These are phyloP conservation scores for Aspergillus proliferans DNA, from an alignment of 2,329 filamentous ascomycete genomes.

Conservation along the genomic window DNA sequence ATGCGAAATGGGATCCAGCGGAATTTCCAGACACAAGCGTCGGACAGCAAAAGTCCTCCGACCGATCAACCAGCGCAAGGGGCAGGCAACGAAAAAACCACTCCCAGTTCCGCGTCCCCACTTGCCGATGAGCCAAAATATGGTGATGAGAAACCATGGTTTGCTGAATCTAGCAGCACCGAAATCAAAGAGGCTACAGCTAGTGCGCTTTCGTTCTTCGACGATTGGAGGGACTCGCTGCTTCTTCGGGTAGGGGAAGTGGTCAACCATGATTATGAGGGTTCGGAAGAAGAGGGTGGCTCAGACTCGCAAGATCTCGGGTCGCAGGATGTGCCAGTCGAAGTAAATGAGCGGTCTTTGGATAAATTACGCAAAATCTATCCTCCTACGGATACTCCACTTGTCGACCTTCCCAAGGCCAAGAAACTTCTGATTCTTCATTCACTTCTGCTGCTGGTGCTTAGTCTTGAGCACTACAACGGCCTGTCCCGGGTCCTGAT, in stretches of 20 bases:
- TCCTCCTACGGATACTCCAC: constrained; percentile 54
- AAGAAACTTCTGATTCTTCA: constrained; percentile 63
- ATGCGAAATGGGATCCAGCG: constrained; percentile 36
- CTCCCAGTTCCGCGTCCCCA: not conserved
- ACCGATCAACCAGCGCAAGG: constrained; percentile 9
- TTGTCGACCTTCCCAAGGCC: constrained; percentile 37
- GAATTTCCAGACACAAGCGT: constrained; percentile 28
- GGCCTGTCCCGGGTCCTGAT: constrained; percentile 68
- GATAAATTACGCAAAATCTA: constrained; percentile 40
- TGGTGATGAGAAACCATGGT: constrained; percentile 4
- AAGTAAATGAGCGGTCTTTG: constrained; percentile 19
- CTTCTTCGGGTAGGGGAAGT: constrained; percentile 66
- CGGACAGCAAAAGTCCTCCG: constrained; percentile 5
- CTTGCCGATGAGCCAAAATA: constrained; percentile 1
- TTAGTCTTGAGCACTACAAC: constrained; percentile 72
- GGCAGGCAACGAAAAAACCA: constrained; percentile 21
- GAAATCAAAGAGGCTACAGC: constrained; percentile 51
- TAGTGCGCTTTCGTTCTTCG: constrained; percentile 64
- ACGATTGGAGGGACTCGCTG: constrained; percentile 71
- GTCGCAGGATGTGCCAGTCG: constrained; percentile 16
- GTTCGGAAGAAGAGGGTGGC: constrained; percentile 26
- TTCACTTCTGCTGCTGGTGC: constrained; percentile 62
- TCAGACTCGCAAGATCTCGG: constrained; percentile 12
- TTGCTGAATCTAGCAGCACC: constrained; percentile 7
- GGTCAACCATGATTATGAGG: constrained; percentile 49